A percentile compares a stretch with the other conserved stretches of the same genome.
Conservation (phyloP, 768 basidiomycete genomes). For the Agaricus blazei region DNA sequence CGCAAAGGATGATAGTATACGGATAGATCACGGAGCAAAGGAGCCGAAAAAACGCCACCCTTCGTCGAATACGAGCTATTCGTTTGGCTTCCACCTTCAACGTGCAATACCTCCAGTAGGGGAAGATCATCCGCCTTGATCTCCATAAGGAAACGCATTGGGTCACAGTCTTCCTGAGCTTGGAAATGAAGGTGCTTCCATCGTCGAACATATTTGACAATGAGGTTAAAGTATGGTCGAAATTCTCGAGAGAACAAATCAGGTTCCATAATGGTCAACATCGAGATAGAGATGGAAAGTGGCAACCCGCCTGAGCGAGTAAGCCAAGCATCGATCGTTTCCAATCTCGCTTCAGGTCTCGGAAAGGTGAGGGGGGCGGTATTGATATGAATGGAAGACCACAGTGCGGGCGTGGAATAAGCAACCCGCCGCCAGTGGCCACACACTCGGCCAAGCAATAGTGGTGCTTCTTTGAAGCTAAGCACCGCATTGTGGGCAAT, state of each 20-base stretch:
- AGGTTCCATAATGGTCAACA: too few species aligned
- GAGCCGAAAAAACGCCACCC: too few species aligned
- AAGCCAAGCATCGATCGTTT: background rate
- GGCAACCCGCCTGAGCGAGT: background rate
- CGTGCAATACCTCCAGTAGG: too few species aligned
- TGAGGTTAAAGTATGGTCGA: background rate
- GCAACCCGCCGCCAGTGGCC: constrained; percentile 9
- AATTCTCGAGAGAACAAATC: background rate
- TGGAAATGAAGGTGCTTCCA: background rate
- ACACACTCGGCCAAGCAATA: constrained; percentile 12
- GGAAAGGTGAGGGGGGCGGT: background rate
- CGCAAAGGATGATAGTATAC: too few species aligned
- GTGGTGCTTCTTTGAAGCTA: constrained; percentile 10
- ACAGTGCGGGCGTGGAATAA: constrained; percentile 4
- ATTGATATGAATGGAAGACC: constrained; percentile 9
- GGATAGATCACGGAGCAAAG: too few species aligned
- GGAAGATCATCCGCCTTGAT: too few species aligned
- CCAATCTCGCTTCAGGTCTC: background rate
- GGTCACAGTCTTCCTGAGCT: too few species aligned
- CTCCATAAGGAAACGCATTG: too few species aligned
- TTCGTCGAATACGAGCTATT: too few species aligned
- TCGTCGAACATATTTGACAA: background rate
- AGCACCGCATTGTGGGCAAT: constrained; percentile 8
- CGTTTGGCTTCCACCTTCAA: too few species aligned
- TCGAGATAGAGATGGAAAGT: background rate